Conservation (phyloP, 176 grass and related monocot genomes). For the Pharus latifolius region DNA sequence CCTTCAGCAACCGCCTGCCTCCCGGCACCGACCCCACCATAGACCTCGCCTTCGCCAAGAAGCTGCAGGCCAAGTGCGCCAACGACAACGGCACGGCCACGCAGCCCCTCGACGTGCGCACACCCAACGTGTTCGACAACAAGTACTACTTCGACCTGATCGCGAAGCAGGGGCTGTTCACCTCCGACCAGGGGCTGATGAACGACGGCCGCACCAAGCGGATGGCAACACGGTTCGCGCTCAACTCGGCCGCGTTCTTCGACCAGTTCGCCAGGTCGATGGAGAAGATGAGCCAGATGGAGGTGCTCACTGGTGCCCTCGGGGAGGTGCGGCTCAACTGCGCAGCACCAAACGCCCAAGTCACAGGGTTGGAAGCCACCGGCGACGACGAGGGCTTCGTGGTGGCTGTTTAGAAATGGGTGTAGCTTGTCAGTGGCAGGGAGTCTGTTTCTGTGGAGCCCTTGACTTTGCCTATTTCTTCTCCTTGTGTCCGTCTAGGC, state of each 20-base stretch:
- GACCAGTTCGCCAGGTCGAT: constrained; percentile 26
- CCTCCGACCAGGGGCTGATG: constrained; percentile 34
- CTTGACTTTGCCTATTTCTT: no score
- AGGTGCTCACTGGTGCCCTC: constrained; percentile 15
- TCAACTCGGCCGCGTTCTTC: constrained; percentile 37
- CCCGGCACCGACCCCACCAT: constrained; percentile 2
- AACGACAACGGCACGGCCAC: background rate
- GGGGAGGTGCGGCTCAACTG: constrained; percentile 39
- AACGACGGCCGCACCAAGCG: constrained; percentile 1
- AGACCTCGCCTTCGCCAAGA: background rate
- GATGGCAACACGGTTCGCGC: constrained; percentile 7
- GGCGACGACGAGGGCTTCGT: background rate
- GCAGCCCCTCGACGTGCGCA: constrained; percentile 16
- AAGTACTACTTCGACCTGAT: constrained; percentile 41
- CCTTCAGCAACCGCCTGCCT: constrained; percentile 19
- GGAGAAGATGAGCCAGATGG: constrained; percentile 40
- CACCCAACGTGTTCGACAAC: constrained; percentile 47
- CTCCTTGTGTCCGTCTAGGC: no score
- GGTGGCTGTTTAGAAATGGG: background rate
- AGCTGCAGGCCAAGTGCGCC: constrained; percentile 22
- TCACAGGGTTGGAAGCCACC: background rate
- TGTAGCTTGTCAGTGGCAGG: no score
- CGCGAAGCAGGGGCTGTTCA: constrained; percentile 23
- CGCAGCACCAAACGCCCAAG: background rate
- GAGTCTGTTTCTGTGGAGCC: no score